Evolutionary conservation across 2,329 filamentous ascomycete species (phyloP).

Genomic region (Talaromyces sp.): DNA sequence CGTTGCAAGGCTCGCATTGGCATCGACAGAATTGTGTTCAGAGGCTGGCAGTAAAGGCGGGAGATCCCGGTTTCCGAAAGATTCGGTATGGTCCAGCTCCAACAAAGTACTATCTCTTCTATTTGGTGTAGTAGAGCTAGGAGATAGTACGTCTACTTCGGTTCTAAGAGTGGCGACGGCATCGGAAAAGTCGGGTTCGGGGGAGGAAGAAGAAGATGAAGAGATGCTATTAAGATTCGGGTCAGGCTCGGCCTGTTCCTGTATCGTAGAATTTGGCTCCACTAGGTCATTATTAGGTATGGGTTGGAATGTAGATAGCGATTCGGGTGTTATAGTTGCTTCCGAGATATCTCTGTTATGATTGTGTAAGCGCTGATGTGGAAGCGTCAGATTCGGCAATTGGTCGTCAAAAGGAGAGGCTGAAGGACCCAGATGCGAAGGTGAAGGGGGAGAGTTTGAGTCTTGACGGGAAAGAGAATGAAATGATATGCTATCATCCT

Average conservation of each 20-base stretch:
- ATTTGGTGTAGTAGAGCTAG: not conserved
- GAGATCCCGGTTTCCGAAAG: slow-evolving; percentile 55
- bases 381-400: slow-evolving; percentile 13
- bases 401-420: slow-evolving; percentile 23
- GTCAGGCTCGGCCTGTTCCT: not conserved
- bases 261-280: not conserved
- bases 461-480: slow-evolving; percentile 34
- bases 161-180: not conserved
- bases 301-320: slow-evolving; percentile 9
- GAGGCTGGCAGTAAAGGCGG: slow-evolving; percentile 47
- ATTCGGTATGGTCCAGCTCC: not conserved
- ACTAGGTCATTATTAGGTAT: not conserved
- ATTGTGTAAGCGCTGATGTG: slow-evolving; percentile 11
- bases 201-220: slow-evolving; percentile 26
- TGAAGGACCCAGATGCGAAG: slow-evolving; percentile 20
- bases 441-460: slow-evolving; percentile 21
- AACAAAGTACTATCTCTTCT: not conserved
- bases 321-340: slow-evolving; percentile 27
- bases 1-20: not conserved
- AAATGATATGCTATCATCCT: slow-evolving; percentile 42
- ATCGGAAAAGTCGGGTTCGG: slow-evolving; percentile 1
- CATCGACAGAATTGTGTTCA: not conserved
- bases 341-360: slow-evolving; percentile 31
- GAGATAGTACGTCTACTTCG: not conserved
- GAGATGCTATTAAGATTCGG: not conserved